phyloP scores from a whole-genome alignment of 78 protist genomes.

The Dictyostelium brefeldianum region DNA sequence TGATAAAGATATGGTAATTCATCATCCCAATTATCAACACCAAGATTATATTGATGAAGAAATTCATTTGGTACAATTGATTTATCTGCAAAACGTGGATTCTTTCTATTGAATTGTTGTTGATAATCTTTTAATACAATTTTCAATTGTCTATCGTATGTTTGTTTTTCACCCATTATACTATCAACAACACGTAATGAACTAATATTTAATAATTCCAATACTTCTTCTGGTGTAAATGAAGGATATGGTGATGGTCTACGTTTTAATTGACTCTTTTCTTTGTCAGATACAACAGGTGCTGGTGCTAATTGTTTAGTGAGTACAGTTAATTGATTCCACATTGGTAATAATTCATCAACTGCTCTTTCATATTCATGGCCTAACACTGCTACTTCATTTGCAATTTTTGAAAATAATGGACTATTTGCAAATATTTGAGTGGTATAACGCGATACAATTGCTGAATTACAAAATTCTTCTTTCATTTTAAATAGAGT shows the following conservation, averaged over 20 bases:
- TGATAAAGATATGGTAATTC: constrained; percentile 34
- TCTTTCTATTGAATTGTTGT: constrained; percentile 8
- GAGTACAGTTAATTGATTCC: background rate
- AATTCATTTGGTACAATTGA: constrained; percentile 32
- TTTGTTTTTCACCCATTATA: constrained; percentile 37
- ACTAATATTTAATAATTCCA: background rate
- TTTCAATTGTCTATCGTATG: constrained; percentile 33
- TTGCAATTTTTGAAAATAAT: constrained; percentile 16
- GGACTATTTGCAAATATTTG: constrained; percentile 17
- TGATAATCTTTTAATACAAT: constrained; percentile 36
- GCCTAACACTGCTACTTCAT: constrained; percentile 39
- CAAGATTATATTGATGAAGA: constrained; percentile 53
- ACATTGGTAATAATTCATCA: constrained; percentile 51
- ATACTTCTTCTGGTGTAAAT: constrained; percentile 38
- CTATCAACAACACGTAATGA: constrained; percentile 23
- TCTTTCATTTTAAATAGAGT: constrained; percentile 33
- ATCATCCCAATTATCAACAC: constrained; percentile 59
- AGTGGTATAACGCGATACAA: constrained; percentile 15
- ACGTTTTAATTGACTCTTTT: background rate
- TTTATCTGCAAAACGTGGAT: constrained; percentile 20
- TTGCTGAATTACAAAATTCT: constrained; percentile 66
- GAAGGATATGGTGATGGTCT: constrained; percentile 38
- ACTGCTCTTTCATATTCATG: constrained; percentile 48
- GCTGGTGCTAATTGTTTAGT: constrained; percentile 55
- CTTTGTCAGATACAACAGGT: background rate